Percentiles rank a stretch among this genome's conserved stretches.
Conservation (phyloP, 2,329 filamentous ascomycete genomes). For the Apiospora hydei region DNA sequence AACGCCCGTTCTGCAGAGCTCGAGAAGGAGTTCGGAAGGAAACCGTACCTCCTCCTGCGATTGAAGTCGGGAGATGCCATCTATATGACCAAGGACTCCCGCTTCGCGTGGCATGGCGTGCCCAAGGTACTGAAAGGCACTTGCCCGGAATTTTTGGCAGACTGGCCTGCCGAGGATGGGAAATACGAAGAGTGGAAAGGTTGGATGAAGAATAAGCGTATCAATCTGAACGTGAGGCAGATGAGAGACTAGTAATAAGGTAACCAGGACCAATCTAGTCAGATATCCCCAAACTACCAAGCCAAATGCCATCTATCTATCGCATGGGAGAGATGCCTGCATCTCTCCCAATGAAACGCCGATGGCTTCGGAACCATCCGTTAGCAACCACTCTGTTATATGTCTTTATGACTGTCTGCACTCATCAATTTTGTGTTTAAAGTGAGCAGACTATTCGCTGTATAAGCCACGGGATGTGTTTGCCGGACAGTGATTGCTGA, state of each 20-base stretch:
- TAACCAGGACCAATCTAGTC: neutral
- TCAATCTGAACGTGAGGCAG: slow-evolving; percentile 93
- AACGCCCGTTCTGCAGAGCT: slow-evolving; percentile 34
- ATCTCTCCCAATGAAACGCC: neutral
- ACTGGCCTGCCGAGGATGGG: slow-evolving; percentile 73
- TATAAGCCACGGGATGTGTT: neutral
- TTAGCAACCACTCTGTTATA: neutral
- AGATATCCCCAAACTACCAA: neutral
- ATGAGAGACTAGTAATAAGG: slow-evolving; percentile 60
- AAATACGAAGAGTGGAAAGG: slow-evolving; percentile 75
- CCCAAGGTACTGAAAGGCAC: slow-evolving; percentile 83
- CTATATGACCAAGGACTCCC: slow-evolving; percentile 82
- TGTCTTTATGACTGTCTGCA: neutral
- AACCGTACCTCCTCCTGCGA: slow-evolving; percentile 66
- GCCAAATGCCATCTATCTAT: neutral
- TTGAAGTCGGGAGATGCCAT: slow-evolving; percentile 87
- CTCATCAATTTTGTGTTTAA: too few species aligned
- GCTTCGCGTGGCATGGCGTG: slow-evolving; percentile 95
- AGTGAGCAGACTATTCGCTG: too few species aligned
- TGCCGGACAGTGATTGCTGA: neutral
- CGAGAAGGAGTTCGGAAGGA: slow-evolving; percentile 41
- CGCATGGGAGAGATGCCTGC: neutral
- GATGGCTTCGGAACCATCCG: neutral
- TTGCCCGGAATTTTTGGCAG: slow-evolving; percentile 75
- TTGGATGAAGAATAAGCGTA: slow-evolving; percentile 87